Evolutionary conservation across 345 rosid species (phyloP).

Genomic region (Raphanus raphanistrum): DNA sequence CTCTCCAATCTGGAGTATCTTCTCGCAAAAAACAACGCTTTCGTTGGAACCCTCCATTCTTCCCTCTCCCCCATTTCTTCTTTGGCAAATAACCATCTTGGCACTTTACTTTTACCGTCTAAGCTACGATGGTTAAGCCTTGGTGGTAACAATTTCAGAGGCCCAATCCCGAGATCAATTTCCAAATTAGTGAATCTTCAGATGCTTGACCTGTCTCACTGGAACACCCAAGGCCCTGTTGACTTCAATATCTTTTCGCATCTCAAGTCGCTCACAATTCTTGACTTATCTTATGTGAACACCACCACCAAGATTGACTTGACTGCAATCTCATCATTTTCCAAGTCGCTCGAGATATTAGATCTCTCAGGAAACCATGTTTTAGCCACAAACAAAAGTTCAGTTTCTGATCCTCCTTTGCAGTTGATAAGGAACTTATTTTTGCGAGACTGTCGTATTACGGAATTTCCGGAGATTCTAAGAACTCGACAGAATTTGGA

Average conservation of each 20-base stretch:
- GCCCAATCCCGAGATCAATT: background rate
- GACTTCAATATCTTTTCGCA: background rate
- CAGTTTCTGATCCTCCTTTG: background rate
- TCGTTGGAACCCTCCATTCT: background rate
- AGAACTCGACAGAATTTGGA: background rate
- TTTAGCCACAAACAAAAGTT: background rate
- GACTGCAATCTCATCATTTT: background rate
- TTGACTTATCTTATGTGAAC: background rate
- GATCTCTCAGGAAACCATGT: background rate
- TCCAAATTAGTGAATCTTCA: background rate
- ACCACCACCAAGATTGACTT: background rate
- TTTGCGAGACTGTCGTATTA: background rate
- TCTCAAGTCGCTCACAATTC: background rate
- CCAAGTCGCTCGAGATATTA: background rate
- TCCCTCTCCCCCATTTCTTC: background rate
- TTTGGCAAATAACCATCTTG: background rate
- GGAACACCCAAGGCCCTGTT: background rate
- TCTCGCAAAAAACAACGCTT: background rate
- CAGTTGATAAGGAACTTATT: background rate
- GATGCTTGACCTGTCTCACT: background rate
- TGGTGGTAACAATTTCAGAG: background rate
- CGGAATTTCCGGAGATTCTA: background rate
- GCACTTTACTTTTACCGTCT: background rate
- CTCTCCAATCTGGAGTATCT: background rate
- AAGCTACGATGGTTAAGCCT: background rate